Conservation (phyloP, 1,139 yeast genomes). For the Pichia sp. region DNA sequence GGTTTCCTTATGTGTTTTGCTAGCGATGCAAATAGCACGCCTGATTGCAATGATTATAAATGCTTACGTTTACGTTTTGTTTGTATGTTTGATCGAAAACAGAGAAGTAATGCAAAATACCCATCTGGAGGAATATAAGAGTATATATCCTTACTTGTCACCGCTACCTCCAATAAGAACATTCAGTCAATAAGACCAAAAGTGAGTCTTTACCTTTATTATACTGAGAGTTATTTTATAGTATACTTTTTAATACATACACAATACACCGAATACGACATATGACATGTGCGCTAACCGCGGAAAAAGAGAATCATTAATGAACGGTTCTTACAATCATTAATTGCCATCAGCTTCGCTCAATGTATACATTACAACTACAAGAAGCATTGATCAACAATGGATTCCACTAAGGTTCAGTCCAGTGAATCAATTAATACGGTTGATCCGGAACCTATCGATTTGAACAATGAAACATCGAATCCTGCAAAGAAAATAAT, state of each 20-base stretch:
- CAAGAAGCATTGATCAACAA: no score
- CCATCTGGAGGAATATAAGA: constrained; percentile 44
- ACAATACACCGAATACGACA: no score
- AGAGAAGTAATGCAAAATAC: constrained; percentile 75
- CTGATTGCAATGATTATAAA: constrained; percentile 68
- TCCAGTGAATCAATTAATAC: neutral
- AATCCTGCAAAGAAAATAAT: neutral
- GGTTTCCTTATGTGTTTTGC: constrained; percentile 58
- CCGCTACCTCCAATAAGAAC: neutral
- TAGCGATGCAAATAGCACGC: constrained; percentile 64
- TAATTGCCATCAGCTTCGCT: no score
- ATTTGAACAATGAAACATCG: neutral
- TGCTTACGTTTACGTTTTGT: constrained; percentile 79
- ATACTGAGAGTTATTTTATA: no score
- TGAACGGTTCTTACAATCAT: no score
- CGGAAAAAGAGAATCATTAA: no score
- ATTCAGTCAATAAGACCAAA: no score
- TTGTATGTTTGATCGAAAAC: constrained; percentile 77
- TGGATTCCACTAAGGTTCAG: no score
- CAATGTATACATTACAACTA: no score
- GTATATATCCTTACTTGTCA: neutral
- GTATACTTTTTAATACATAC: no score
- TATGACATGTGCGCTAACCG: no score
- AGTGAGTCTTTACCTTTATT: no score
- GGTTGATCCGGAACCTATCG: neutral